phyloP scores from a whole-genome alignment of 2,329 filamentous ascomycete species.

The Catunica adiposa region DNA sequence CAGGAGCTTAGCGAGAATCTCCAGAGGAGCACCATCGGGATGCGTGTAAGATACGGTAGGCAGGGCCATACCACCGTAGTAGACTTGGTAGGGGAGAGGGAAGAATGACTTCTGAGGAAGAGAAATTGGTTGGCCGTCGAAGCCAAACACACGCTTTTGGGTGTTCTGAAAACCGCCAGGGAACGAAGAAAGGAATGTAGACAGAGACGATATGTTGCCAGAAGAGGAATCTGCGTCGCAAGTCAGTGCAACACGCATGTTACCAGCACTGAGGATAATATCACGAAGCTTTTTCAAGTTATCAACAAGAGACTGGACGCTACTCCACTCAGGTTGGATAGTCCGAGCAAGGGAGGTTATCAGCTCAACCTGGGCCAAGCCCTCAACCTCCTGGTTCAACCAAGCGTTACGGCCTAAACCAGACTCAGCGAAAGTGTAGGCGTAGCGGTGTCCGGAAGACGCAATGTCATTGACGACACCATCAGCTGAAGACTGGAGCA shows the following conservation, averaged over 20 bases:
- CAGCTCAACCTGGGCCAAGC: conserved; percentile 78
- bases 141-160: conserved; percentile 7
- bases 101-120: conserved; percentile 59
- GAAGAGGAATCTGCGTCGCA: conserved; percentile 60
- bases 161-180: neutral
- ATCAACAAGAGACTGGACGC: conserved; percentile 55
- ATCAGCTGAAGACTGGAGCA: conserved; percentile 73
- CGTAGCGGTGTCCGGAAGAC: conserved; percentile 75
- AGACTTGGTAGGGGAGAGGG: conserved; percentile 90
- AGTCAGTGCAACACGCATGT: conserved; percentile 66
- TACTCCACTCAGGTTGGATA: conserved; percentile 45
- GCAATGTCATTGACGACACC: conserved; percentile 86
- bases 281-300: conserved; percentile 77
- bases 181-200: conserved; percentile 36
- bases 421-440: conserved; percentile 68
- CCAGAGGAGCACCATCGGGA: conserved; percentile 58
- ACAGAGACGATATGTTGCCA: conserved; percentile 54
- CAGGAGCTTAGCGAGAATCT: conserved; percentile 77
- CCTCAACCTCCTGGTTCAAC: conserved; percentile 68
- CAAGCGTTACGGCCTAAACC: conserved; percentile 56
- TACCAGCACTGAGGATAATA: conserved; percentile 52
- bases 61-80: conserved; percentile 72
- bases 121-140: conserved; percentile 8
- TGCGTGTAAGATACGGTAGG: conserved; percentile 73
- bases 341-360: conserved; percentile 57